Base-by-base conservation (phyloP, 495 filamentous ascomycete genomes). In the Podospora fimiseda region DNA sequence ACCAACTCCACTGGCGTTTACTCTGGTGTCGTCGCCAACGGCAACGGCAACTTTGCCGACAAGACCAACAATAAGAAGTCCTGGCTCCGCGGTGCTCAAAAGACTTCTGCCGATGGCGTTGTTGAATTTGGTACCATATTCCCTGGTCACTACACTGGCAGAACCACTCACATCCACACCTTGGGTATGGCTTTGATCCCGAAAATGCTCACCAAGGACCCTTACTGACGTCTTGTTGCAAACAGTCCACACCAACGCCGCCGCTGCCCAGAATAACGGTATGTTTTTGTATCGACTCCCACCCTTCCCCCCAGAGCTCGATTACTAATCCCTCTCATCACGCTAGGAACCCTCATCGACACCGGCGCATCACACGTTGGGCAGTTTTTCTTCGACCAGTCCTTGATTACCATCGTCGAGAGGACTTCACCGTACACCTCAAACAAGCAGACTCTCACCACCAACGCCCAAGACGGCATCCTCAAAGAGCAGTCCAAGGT, bases 341-440 rank as follows among this genome's bases (percentile, higher is more conserved):
- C n/a, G n/a, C n/a, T n/a, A n/a, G n/a, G n/a, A n/a, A n/a, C n/a
- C n/a, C 57, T 78, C 36, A 74, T 75, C 22, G 64, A 66, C 16
- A 71, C 49, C 16, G 57, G 57, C 4, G 67, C 79, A 38, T 66
- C 71, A 13, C 80, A 87, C 62, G 70, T 84, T 49, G 69, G 82
- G 51, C 82, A 86, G 63, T 54, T 85, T 11, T 87, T 82, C 76
- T 87, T 78, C 66, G 78, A 80, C 48, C 74, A 86, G 58, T 72
- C 70, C 27, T 73, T 85, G 18, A 74, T 80, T 54, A 64, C 58
- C 9, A 72, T 70, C 24, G 79, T 87, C 39, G 78, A 83, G 58
- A 62, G 68, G n/a, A 74, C 69, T 7, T 66, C 65, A 46, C 79
- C 78, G 0, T 86, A 86, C 60, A 75, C 48, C 50, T 70, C 66